These are phyloP conservation scores for Fulvia fulva DNA, from an alignment of 2,329 filamentous ascomycete genomes.

Conservation along the genomic window DNA sequence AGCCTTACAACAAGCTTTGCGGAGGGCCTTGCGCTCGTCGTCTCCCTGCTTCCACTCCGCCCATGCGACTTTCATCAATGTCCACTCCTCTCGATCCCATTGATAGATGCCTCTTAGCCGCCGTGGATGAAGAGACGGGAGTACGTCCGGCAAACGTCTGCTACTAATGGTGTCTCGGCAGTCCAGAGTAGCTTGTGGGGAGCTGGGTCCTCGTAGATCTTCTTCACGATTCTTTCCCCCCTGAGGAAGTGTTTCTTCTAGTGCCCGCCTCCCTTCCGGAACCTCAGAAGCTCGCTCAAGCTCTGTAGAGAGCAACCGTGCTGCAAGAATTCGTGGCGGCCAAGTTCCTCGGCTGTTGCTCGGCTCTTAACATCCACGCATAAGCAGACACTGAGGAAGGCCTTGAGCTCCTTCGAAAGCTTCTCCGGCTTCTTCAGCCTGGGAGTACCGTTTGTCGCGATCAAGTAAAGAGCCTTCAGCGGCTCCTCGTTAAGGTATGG, in stretches of 20 bases:
- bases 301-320: constrained; percentile 80
- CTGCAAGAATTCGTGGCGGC: constrained; percentile 91
- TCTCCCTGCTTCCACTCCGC: no score
- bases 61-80: no score
- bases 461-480: constrained; percentile 92
- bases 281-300: constrained; percentile 81
- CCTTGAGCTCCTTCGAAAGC: constrained; percentile 94
- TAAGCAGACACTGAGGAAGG: constrained; percentile 91
- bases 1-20: no score
- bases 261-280: constrained; percentile 64
- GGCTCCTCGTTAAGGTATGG: constrained; percentile 98
- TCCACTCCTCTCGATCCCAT: no score
- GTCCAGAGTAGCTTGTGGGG: not conserved
- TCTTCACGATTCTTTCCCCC: no score
- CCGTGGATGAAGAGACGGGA: not conserved
- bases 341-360: constrained; percentile 83
- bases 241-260: no score
- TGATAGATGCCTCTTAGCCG: not conserved
- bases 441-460: constrained; percentile 95
- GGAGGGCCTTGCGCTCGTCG: not conserved
- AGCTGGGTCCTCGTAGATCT: no score
- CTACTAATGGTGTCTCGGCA: not conserved
- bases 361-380: constrained; percentile 95
- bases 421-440: constrained; percentile 98
- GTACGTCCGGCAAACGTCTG: not conserved